Evolutionary conservation across 306 rosid genomes (phyloP).

Genomic region (Trifolium dubium): DNA sequence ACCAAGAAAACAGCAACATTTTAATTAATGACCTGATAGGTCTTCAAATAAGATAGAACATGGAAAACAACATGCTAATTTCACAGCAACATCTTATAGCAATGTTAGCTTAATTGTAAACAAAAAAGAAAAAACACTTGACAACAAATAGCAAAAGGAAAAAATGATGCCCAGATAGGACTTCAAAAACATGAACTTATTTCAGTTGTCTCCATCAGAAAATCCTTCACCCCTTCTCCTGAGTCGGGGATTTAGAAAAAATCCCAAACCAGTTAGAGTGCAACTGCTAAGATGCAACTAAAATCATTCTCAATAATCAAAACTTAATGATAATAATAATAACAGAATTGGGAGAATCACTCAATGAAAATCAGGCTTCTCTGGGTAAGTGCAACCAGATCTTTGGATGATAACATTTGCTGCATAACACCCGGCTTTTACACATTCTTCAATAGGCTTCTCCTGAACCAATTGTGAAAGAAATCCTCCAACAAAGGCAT

Average conservation of each 20-base stretch:
- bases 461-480: conserved; percentile 76
- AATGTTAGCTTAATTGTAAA: conserved; percentile 7
- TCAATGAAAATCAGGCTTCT: conserved; percentile 77
- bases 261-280: conserved; percentile 39
- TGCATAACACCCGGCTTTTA: conserved; percentile 86
- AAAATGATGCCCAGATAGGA: conserved; percentile 20
- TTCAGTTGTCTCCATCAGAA: conserved; percentile 27
- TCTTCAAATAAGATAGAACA: conserved; percentile 24
- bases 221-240: conserved; percentile 26
- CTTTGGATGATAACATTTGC: conserved; percentile 90
- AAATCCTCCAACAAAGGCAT: conserved; percentile 97
- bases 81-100: background rate
- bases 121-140: background rate
- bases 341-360: conserved; percentile 17
- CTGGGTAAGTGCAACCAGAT: conserved; percentile 95
- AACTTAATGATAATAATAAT: conserved; percentile 7
- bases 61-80: background rate
- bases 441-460: conserved; percentile 81
- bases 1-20: background rate
- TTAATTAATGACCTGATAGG: conserved; percentile 3
- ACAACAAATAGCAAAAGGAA: conserved; percentile 20
- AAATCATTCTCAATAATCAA: conserved; percentile 39
- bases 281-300: conserved; percentile 19
- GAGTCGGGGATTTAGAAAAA: conserved; percentile 4
- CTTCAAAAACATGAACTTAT: conserved; percentile 33